Conservation (phyloP, 352 stramenopile genomes). For the Stramenopiles sp. region DNA sequence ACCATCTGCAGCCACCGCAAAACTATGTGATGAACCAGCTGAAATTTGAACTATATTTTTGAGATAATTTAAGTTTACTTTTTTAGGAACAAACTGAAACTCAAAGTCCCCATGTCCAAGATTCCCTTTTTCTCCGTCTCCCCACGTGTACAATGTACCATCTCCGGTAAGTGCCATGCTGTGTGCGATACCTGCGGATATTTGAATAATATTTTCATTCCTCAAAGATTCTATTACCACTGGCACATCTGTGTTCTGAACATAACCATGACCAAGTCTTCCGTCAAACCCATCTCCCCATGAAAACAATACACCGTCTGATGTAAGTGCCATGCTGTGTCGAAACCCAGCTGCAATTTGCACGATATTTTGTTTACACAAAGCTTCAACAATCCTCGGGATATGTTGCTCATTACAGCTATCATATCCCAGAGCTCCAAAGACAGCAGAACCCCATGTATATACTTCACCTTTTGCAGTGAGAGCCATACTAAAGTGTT, state of each 20-base stretch:
- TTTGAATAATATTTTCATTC: not conserved
- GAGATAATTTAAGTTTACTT: too few species aligned
- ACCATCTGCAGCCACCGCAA: not conserved
- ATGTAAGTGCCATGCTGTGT: not conserved
- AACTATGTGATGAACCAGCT: not conserved
- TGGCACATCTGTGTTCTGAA: too few species aligned
- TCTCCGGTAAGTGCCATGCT: not conserved
- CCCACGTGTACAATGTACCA: constrained; percentile 2
- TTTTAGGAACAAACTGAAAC: too few species aligned
- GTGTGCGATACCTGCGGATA: not conserved
- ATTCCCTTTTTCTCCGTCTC: not conserved
- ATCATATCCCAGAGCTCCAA: not conserved
- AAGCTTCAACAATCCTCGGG: too few species aligned
- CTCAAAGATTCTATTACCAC: not conserved
- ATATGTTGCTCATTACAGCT: not conserved
- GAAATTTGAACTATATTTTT: not conserved
- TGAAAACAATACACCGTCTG: not conserved
- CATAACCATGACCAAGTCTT: too few species aligned
- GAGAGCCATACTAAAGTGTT: not conserved
- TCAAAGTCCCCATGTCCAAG: not conserved
- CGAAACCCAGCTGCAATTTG: not conserved
- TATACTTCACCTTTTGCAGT: not conserved
- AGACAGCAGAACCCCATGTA: not conserved
- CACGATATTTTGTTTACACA: too few species aligned
- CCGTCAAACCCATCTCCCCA: not conserved